Evolutionary conservation across 257 asterid genomes (phyloP).

Genomic region (Gynochthodes officinalis): DNA sequence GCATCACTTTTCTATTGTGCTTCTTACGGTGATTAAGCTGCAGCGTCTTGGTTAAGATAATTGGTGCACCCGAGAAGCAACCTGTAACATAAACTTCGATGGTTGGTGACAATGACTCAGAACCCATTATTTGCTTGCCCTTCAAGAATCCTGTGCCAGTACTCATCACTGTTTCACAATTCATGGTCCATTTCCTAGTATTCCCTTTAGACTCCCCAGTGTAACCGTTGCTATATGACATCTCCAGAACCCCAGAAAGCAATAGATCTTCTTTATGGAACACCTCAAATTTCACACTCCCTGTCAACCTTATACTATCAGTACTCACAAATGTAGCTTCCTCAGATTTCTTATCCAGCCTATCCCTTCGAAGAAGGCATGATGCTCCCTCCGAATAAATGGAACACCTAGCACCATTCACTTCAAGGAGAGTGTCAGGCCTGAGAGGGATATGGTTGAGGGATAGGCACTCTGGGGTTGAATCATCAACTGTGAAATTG

Average conservation of each 20-base stretch:
- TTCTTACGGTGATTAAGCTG: constrained; percentile 61
- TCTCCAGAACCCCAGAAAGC: constrained; percentile 67
- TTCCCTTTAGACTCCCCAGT: constrained; percentile 41
- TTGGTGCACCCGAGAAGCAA: constrained; percentile 66
- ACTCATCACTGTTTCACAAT: constrained; percentile 58
- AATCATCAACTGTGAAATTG: constrained; percentile 57
- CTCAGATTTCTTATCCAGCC: constrained; percentile 77
- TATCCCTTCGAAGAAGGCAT: constrained; percentile 65
- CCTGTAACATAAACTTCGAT: constrained; percentile 91
- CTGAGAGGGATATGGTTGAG: constrained; percentile 64
- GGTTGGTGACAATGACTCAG: constrained; percentile 52
- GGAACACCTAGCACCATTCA: constrained; percentile 64
- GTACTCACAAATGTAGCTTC: constrained; percentile 92
- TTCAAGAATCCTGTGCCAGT: constrained; percentile 58
- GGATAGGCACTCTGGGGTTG: constrained; percentile 66
- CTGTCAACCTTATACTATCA: constrained; percentile 59
- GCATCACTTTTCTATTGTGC: constrained; percentile 45
- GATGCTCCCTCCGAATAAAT: constrained; percentile 57
- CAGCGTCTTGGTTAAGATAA: constrained; percentile 70
- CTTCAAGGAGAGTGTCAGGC: constrained; percentile 72
- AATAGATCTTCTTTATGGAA: constrained; percentile 52
- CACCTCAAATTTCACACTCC: constrained; percentile 73
- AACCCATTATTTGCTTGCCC: constrained; percentile 49
- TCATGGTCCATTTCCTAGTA: constrained; percentile 56
- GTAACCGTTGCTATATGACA: constrained; percentile 46